These are phyloP conservation scores for Sordaria brevicollis DNA, from an alignment of 495 filamentous ascomycete genomes.

Conservation along the genomic window DNA sequence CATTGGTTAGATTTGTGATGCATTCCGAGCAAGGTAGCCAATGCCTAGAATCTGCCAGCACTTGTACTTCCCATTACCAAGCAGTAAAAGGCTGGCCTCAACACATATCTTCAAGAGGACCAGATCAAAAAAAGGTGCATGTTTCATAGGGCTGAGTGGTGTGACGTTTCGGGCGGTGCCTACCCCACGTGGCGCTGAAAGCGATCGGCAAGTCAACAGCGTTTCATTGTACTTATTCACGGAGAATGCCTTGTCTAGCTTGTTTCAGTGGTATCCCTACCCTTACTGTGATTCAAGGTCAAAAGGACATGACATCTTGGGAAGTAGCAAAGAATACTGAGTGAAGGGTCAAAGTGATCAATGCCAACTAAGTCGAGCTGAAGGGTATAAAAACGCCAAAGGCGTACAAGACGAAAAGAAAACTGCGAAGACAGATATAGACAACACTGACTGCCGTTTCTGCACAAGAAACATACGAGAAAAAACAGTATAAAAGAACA, in stretches of 20 bases:
- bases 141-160: background rate
- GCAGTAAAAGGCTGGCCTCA: background rate
- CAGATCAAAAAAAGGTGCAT: background rate
- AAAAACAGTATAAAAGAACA: background rate
- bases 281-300: too few species aligned
- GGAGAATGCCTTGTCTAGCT: background rate
- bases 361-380: background rate
- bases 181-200: background rate
- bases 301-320: too few species aligned
- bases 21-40: background rate
- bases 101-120: background rate
- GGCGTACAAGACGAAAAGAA: background rate
- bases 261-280: background rate
- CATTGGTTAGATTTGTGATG: background rate
- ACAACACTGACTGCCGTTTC: background rate
- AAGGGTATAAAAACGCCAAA: background rate
- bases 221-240: background rate
- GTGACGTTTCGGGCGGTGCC: background rate
- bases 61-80: background rate
- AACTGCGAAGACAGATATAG: background rate
- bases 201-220: background rate
- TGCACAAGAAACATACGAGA: background rate
- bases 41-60: background rate
- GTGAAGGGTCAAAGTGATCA: background rate
- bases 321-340: background rate